phyloP scores from a whole-genome alignment of 2,329 filamentous ascomycete genomes.

The Xylaria sp. region DNA sequence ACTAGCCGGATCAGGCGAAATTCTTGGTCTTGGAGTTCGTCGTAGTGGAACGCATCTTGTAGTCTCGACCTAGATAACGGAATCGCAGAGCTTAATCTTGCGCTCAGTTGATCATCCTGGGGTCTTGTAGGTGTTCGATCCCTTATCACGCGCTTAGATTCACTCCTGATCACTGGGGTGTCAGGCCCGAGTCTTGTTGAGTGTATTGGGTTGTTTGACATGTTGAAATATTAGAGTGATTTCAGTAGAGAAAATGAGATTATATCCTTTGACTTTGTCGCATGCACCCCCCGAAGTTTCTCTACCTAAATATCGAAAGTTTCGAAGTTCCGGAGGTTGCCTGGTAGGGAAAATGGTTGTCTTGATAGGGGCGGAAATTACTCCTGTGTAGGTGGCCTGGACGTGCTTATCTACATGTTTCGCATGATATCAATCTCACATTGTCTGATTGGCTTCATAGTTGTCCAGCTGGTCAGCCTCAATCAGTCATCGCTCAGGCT shows the following conservation, averaged over 20 bases:
- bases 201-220: not conserved
- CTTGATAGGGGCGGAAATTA: not conserved
- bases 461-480: not conserved
- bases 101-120: not conserved
- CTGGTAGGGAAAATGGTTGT: no score
- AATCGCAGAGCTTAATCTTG: not conserved
- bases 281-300: no score
- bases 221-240: not conserved
- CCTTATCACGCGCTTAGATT: not conserved
- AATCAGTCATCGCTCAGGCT: not conserved
- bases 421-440: not conserved
- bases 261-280: no score
- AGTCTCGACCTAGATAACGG: not conserved
- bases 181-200: not conserved
- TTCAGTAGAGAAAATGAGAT: not conserved
- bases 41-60: not conserved
- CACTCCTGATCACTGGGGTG: not conserved
- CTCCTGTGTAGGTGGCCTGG: not conserved
- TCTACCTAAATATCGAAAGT: no score
- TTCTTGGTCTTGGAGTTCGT: not conserved
- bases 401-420: not conserved
- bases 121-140: not conserved
- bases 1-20: not conserved
- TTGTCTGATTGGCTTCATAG: not conserved
- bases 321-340: no score